A percentile compares a stretch with the other conserved stretches of the same genome.
Conservation (phyloP, 75 land plant species). For the Cryptomeria japonica region DNA sequence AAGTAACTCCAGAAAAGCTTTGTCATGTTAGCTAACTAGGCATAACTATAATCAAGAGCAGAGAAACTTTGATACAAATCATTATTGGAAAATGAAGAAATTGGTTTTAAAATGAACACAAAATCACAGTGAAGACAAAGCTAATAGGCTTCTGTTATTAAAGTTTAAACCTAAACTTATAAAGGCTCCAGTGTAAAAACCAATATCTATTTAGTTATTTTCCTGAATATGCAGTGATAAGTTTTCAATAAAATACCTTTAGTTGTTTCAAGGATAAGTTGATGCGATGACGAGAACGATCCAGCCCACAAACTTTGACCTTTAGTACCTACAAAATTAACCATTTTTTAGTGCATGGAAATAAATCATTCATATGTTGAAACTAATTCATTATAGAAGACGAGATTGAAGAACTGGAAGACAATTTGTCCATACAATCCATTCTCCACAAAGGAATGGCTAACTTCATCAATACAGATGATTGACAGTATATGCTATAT, state of each 20-base stretch:
- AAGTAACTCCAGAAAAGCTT: not conserved
- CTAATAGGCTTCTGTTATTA: not conserved
- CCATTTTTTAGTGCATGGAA: not conserved
- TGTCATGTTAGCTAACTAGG: not conserved
- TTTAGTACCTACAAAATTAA: conserved; percentile 54
- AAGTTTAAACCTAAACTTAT: not conserved
- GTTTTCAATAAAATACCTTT: conserved; percentile 30
- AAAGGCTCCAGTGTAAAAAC: not conserved
- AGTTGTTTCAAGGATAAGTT: conserved; percentile 73
- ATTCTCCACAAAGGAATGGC: not conserved
- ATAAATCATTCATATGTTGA: not conserved
- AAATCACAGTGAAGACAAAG: not conserved
- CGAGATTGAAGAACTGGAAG: not conserved
- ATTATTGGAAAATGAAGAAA: not conserved
- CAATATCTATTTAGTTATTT: not conserved
- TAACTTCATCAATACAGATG: not conserved
- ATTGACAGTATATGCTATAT: not conserved
- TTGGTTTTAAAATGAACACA: not conserved
- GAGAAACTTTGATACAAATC: not conserved
- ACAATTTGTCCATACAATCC: not conserved
- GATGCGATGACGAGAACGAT: conserved; percentile 67
- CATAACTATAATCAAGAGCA: not conserved
- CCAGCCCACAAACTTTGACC: conserved; percentile 77
- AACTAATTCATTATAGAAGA: not conserved
- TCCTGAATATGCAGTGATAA: not conserved